Conservation (phyloP, 768 basidiomycete species). For the Phaeotremella skinneri region DNA sequence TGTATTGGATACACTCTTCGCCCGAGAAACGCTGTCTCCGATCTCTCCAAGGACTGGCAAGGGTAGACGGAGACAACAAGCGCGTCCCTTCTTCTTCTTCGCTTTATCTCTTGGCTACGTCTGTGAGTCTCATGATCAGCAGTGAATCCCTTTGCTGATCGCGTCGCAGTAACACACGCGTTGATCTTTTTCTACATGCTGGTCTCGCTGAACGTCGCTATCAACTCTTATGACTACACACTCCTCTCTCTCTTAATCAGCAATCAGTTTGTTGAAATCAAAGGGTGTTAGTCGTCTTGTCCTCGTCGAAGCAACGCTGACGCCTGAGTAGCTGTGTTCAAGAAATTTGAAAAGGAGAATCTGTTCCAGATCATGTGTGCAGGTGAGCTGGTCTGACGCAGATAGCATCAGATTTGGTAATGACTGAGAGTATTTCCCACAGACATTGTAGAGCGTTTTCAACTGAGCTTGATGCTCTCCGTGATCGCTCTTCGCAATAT, state of each 20-base stretch:
- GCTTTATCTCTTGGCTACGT: slow-evolving; percentile 75
- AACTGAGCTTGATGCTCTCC: slow-evolving; percentile 80
- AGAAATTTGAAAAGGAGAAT: slow-evolving; percentile 98
- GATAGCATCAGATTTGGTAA: neutral
- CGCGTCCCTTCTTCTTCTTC: slow-evolving; percentile 82
- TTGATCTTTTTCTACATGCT: slow-evolving; percentile 96
- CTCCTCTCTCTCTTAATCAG: slow-evolving; percentile 89
- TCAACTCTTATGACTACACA: slow-evolving; percentile 96
- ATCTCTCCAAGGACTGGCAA: slow-evolving; percentile 56
- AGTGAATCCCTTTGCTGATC: neutral
- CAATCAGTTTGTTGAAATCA: slow-evolving; percentile 99
- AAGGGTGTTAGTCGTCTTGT: slow-evolving; percentile 63
- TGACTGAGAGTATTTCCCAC: slow-evolving; percentile 1
- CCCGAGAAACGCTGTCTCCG: slow-evolving; percentile 77
- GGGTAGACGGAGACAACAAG: slow-evolving; percentile 51
- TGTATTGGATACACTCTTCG: slow-evolving; percentile 92
- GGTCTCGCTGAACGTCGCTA: slow-evolving; percentile 90
- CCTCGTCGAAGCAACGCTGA: neutral
- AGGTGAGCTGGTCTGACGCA: slow-evolving; percentile 56
- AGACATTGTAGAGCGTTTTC: slow-evolving; percentile 98
- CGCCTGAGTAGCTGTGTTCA: slow-evolving; percentile 67
- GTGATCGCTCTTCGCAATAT: slow-evolving; percentile 92
- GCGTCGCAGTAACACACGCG: slow-evolving; percentile 69
- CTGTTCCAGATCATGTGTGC: slow-evolving; percentile 98
- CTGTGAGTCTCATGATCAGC: slow-evolving; percentile 57